Evolutionary conservation across 2,329 filamentous ascomycete genomes (phyloP).

Genomic region (Fusarium nodosum): DNA sequence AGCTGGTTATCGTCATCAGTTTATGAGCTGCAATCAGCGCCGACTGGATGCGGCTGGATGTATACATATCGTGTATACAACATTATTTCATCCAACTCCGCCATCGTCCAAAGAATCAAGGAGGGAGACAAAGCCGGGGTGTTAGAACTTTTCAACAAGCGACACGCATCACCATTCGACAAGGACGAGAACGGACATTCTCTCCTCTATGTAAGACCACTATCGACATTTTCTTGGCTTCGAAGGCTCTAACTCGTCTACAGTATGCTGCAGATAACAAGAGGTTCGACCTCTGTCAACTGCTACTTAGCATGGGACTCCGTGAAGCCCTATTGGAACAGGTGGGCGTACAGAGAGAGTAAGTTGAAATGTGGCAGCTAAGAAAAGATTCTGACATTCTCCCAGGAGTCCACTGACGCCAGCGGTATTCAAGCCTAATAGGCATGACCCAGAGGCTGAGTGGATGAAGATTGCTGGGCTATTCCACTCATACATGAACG

Average conservation of each 20-base stretch:
- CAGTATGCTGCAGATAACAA: conserved; percentile 22
- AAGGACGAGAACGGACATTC: conserved; percentile 15
- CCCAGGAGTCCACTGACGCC: conserved; percentile 11
- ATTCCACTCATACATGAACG: conserved; percentile 43
- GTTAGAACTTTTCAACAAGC: conserved; percentile 38
- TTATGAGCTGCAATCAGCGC: conserved; percentile 32
- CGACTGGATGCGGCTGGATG: neutral
- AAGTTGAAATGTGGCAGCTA: neutral
- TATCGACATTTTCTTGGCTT: too few relatives aligned
- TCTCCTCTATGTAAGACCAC: conserved; percentile 34
- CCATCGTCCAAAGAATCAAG: conserved; percentile 29
- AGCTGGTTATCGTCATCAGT: conserved; percentile 45
- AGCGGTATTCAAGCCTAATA: neutral
- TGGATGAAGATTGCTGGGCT: conserved; percentile 26
- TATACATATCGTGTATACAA: conserved; percentile 44
- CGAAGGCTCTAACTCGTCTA: neutral
- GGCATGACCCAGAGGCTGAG: neutral
- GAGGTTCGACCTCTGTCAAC: conserved; percentile 34
- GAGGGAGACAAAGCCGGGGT: conserved; percentile 39
- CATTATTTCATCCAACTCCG: conserved; percentile 23
- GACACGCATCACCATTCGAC: conserved; percentile 48
- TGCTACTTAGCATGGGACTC: conserved; percentile 38
- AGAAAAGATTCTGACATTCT: neutral
- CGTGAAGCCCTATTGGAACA: conserved; percentile 1
- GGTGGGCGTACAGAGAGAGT: neutral